phyloP scores from a whole-genome alignment of 2,329 filamentous ascomycete genomes.

The Apiospora marii region DNA sequence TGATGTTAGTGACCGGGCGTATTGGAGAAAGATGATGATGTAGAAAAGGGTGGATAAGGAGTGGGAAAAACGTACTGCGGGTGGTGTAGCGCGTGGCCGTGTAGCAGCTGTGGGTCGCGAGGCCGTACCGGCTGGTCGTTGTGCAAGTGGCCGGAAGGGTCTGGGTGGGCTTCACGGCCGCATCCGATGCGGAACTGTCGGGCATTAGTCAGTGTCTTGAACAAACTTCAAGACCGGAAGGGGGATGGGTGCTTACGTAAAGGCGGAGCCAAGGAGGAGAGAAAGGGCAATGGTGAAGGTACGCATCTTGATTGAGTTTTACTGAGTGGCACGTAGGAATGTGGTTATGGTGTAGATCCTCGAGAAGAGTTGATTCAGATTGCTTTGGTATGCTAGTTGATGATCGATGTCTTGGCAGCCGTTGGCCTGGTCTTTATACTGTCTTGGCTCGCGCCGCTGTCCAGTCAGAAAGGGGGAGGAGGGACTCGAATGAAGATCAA shows the following conservation, averaged over 20 bases:
- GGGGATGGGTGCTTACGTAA: background rate
- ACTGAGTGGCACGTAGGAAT: background rate
- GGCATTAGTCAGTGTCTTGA: background rate
- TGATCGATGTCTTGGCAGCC: background rate
- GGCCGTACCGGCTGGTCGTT: background rate
- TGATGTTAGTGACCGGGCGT: no score
- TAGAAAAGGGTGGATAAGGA: no score
- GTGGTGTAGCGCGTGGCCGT: constrained; percentile 16
- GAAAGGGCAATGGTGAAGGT: background rate
- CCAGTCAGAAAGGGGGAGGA: background rate
- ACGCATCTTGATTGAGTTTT: background rate
- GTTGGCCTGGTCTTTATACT: constrained; percentile 7
- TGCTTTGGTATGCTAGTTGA: background rate
- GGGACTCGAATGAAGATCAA: background rate
- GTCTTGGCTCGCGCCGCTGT: background rate
- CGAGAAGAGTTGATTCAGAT: background rate
- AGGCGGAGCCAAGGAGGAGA: background rate
- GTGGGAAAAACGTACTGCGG: background rate
- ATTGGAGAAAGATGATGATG: no score
- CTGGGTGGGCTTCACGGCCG: background rate
- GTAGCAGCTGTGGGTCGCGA: constrained; percentile 10
- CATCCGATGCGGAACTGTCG: background rate
- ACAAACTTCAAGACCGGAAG: background rate
- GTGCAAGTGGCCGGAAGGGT: background rate
- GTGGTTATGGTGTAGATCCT: background rate